These are phyloP conservation scores for Gracilaria caudata DNA, from an alignment of 23 red algal genomes.

Conservation along the genomic window DNA sequence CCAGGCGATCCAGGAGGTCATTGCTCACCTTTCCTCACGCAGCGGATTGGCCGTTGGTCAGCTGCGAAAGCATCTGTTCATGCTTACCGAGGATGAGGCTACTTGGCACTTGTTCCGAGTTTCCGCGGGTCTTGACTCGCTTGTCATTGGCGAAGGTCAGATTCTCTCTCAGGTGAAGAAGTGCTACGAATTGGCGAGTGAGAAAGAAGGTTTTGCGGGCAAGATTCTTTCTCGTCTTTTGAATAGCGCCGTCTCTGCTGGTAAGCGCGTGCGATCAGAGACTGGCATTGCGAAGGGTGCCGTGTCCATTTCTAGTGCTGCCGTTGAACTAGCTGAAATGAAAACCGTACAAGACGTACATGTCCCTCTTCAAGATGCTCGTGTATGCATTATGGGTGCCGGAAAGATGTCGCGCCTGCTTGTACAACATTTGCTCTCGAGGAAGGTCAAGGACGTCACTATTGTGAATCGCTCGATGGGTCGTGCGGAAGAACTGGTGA, in stretches of 20 bases:
- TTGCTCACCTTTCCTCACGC: constrained; percentile 66
- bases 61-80: constrained; percentile 84
- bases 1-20: constrained; percentile 82
- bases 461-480: constrained; percentile 89
- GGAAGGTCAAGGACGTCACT: constrained; percentile 67
- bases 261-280: constrained; percentile 95
- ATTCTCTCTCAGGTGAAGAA: constrained; percentile 95
- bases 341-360: constrained; percentile 59
- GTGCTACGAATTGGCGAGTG: constrained; percentile 93
- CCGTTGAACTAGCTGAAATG: constrained; percentile 89
- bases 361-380: constrained; percentile 36
- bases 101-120: constrained; percentile 96
- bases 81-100: constrained; percentile 86
- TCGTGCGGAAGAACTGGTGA: constrained; percentile 82
- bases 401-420: constrained; percentile 94
- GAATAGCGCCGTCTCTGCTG: constrained; percentile 94
- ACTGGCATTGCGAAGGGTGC: constrained; percentile 96
- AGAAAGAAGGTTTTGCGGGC: constrained; percentile 81
- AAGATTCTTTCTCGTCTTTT: constrained; percentile 84
- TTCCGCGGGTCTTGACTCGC: constrained; percentile 84
- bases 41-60: constrained; percentile 67
- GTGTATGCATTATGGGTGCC: constrained; percentile 90
- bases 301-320: constrained; percentile 93
- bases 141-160: constrained; percentile 98
- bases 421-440: constrained; percentile 86